Evolutionary conservation across 495 filamentous ascomycete genomes (phyloP), one percentile per base, ranked within the genome.

Genomic region (Tuber magnatum): DNA sequence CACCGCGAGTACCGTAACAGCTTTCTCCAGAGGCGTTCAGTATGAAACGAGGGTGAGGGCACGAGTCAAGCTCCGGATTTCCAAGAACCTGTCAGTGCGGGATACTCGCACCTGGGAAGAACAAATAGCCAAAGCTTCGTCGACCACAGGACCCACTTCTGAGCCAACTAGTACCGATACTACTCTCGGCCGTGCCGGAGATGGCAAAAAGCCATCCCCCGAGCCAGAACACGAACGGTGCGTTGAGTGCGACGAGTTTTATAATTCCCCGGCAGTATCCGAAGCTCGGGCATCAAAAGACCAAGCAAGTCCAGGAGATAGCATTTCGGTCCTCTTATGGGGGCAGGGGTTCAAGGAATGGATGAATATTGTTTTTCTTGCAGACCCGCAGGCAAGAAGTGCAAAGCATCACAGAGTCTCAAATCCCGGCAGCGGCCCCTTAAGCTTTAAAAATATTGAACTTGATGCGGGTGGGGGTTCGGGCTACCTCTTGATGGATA

Each of bases 41-140:
- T 73, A 70, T 8, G 76, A 79, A 69, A 79, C 78, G 1, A 79
- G 32, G 22, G 70, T 79, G 22, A 43, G 77, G 70, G 77, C 78
- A 39, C 72, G 61, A 39, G 28, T 79, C 41, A 72, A 42, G 10
- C 70, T 79, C 16, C 73, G 65, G 42, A 32, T 79, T 72, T 43
- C 56, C 4, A 32, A 61, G 10, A 61, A n/a, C 56, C 3, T 16
- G n/a, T 32, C 24, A 5, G n/a, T 32, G n/a, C n/a, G 3, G 56
- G 8, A 61, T 24, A 18, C 10, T 7, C 51, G 24, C 9, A 56
- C n/a, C 16, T 7, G 24, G 51, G 51, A 56, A 28, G 24, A n/a
- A n/a, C 7, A 56, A 56, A 56, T 12, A 28, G n/a, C 51, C 51
- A 28, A 56, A 56, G 3, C 24, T 28, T 28, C 3, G 10, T 10